phyloP scores from a whole-genome alignment of 106 monocot genomes.

The Allium fistulosum region DNA sequence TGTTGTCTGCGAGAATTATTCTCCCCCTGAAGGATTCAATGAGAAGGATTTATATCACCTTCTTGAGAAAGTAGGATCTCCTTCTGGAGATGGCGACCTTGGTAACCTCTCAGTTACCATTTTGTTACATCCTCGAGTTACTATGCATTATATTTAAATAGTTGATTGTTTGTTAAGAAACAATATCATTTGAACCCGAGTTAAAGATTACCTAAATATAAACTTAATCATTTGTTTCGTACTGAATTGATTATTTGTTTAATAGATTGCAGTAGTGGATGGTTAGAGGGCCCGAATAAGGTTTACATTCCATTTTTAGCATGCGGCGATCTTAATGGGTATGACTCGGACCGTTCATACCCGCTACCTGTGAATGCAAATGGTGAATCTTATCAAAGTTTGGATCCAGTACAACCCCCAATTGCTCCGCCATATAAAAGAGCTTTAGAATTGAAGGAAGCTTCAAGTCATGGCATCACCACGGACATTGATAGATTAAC shows the following conservation, averaged over 20 bases:
- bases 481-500: slow-evolving; percentile 31
- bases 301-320: slow-evolving; percentile 93
- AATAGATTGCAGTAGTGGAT: slow-evolving; percentile 86
- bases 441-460: slow-evolving; percentile 78
- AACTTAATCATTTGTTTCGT: not conserved
- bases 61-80: slow-evolving; percentile 77
- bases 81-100: slow-evolving; percentile 52
- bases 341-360: slow-evolving; percentile 88
- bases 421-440: slow-evolving; percentile 94
- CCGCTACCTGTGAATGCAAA: slow-evolving; percentile 46
- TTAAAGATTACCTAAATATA: not conserved
- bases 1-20: slow-evolving; percentile 91
- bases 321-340: slow-evolving; percentile 86
- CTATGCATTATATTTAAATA: not conserved
- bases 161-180: not conserved
- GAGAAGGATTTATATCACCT: slow-evolving; percentile 84
- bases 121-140: not conserved
- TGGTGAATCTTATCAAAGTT: slow-evolving; percentile 54
- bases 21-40: slow-evolving; percentile 78
- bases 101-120: slow-evolving; percentile 29
- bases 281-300: slow-evolving; percentile 92
- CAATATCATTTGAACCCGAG: not conserved
- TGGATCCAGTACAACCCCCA: slow-evolving; percentile 91
- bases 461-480: slow-evolving; percentile 28
- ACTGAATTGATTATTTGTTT: not conserved